phyloP scores from a whole-genome alignment of 192 early-diverging fungal genomes.

The Coemansia sp. region DNA sequence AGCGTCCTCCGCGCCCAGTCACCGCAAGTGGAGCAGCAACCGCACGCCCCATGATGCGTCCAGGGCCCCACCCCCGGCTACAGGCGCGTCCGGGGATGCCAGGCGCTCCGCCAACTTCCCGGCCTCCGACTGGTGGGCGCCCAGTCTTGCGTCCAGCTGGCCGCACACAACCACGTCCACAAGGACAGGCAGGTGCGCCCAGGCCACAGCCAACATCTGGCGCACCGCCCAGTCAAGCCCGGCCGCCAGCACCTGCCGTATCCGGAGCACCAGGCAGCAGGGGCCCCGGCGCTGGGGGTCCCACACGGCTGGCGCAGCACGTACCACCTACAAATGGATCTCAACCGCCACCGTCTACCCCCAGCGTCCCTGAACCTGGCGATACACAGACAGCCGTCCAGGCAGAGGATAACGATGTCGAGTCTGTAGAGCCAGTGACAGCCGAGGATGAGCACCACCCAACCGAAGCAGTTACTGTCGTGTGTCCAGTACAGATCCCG shows the following conservation, averaged over 20 bases:
- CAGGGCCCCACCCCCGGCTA: constrained; percentile 14
- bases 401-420: too few relatives aligned
- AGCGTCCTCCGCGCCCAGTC: constrained; percentile 16
- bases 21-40: background rate
- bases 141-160: constrained; percentile 15
- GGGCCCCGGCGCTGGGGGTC: too few relatives aligned
- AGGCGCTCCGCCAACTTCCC: background rate
- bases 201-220: background rate
- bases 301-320: too few relatives aligned
- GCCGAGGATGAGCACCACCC: constrained; percentile 21
- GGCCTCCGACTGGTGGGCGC: constrained; percentile 7
- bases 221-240: too few relatives aligned
- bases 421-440: too few relatives aligned
- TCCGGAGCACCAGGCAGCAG: too few relatives aligned
- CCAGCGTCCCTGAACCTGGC: too few relatives aligned
- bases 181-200: background rate
- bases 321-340: too few relatives aligned
- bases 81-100: constrained; percentile 7
- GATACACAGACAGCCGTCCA: too few relatives aligned
- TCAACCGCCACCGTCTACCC: too few relatives aligned
- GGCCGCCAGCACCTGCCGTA: constrained; percentile 1
- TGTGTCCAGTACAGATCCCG: constrained; percentile 18
- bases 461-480: constrained; percentile 30
- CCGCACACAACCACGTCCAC: constrained; percentile 8
- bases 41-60: constrained; percentile 17